Evolutionary conservation across 2,329 filamentous ascomycete genomes (phyloP).

Genomic region (Camillea tinctor): DNA sequence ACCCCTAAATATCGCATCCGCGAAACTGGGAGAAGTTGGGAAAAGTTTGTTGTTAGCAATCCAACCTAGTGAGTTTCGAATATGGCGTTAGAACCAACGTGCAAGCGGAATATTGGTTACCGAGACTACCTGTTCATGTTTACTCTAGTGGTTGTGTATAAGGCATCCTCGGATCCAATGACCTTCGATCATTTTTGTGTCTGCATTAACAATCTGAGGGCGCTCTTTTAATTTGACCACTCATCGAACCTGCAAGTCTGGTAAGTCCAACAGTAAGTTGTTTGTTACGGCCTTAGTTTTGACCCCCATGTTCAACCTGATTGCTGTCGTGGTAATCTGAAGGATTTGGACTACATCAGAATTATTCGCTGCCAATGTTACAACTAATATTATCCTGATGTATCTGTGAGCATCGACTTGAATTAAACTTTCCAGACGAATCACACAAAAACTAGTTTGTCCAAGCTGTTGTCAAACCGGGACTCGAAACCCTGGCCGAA

Average conservation of each 20-base stretch:
- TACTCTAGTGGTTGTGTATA: neutral
- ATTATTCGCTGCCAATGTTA: no score
- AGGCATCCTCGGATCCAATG: neutral
- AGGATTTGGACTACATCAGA: no score
- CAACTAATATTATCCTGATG: neutral
- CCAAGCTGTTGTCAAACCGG: neutral
- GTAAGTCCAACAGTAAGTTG: neutral
- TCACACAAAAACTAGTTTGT: neutral
- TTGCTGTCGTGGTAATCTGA: neutral
- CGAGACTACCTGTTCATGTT: neutral
- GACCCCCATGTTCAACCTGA: neutral
- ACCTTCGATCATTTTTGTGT: neutral
- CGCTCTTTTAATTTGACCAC: neutral
- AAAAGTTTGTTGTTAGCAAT: neutral
- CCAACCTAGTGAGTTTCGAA: neutral
- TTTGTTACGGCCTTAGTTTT: neutral
- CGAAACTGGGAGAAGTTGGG: neutral
- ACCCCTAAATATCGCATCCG: neutral
- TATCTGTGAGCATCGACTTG: neutral
- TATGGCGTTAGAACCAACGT: neutral
- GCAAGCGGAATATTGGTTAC: neutral
- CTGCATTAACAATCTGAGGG: neutral
- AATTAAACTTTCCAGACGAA: neutral
- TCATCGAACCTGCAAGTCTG: neutral
- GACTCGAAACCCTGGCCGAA: neutral